Percentiles rank a stretch among this genome's conserved stretches.
Conservation (phyloP, 2,329 filamentous ascomycete species). For the Diplodia corticola region DNA sequence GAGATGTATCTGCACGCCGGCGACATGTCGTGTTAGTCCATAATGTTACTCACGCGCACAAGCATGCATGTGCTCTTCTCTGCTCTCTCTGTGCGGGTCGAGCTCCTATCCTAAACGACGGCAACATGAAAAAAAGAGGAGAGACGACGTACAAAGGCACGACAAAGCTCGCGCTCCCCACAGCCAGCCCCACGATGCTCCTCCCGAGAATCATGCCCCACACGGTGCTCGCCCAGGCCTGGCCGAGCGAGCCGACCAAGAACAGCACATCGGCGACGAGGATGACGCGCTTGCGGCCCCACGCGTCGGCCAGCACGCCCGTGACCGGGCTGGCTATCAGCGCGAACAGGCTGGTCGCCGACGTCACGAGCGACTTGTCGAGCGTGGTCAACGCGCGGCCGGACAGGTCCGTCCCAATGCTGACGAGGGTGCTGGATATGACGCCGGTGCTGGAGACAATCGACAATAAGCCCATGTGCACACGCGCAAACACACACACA, state of each 20-base stretch:
- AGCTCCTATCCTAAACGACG: background rate
- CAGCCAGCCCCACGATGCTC: constrained; percentile 35
- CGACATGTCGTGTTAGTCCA: constrained; percentile 6
- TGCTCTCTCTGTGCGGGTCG: background rate
- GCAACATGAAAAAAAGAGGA: background rate
- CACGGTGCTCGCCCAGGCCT: constrained; percentile 32
- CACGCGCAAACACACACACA: background rate
- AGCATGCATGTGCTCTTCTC: background rate
- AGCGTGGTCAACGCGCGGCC: constrained; percentile 51
- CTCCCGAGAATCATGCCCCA: constrained; percentile 34
- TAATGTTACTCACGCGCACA: background rate
- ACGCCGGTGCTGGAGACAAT: constrained; percentile 59
- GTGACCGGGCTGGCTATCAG: constrained; percentile 57
- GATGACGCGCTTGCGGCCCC: constrained; percentile 82
- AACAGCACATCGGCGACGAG: constrained; percentile 60
- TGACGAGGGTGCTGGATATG: constrained; percentile 61
- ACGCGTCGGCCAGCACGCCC: constrained; percentile 64
- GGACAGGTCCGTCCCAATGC: constrained; percentile 56
- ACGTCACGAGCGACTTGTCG: constrained; percentile 61
- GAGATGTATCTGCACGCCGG: constrained; percentile 65
- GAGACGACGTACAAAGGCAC: constrained; percentile 32
- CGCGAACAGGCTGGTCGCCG: constrained; percentile 58
- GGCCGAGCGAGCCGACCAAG: constrained; percentile 34
- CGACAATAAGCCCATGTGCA: background rate
- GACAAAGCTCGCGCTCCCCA: constrained; percentile 36